Conservation (phyloP, 139 green algal genomes). For the Chlorella sp. region DNA sequence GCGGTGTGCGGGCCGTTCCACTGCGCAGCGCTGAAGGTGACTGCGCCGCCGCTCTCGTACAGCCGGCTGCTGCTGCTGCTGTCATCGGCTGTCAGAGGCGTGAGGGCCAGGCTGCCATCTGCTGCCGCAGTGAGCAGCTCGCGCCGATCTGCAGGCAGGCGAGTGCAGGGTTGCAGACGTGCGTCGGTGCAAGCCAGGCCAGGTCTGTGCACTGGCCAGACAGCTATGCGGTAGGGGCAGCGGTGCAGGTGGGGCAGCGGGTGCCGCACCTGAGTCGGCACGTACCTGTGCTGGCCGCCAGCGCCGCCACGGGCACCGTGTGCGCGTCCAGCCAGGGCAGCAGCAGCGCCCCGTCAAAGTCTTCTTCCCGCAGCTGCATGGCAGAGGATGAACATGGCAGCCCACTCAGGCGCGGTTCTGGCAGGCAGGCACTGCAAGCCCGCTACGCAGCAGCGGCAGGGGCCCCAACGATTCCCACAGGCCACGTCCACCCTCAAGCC, state of each 20-base stretch:
- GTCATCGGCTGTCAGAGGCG: background rate
- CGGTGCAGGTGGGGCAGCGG: background rate
- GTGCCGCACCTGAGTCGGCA: background rate
- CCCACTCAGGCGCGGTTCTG: too few relatives aligned
- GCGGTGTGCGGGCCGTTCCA: slow-evolving; percentile 12
- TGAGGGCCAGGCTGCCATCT: slow-evolving; percentile 25
- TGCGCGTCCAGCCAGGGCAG: slow-evolving; percentile 29
- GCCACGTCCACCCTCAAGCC: background rate
- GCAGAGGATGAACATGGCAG: too few relatives aligned
- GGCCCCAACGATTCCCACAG: too few relatives aligned
- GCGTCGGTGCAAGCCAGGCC: background rate
- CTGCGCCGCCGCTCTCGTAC: background rate
- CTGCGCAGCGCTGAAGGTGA: background rate
- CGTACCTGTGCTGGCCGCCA: slow-evolving; percentile 18
- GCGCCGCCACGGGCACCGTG: background rate
- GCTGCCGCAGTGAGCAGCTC: slow-evolving; percentile 1
- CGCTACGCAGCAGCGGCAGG: too few relatives aligned
- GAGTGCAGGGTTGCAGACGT: background rate
- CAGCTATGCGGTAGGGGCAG: background rate
- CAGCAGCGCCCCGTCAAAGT: slow-evolving; percentile 29
- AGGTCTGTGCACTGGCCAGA: background rate
- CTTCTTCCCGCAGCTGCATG: slow-evolving; percentile 21
- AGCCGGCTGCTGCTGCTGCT: background rate
- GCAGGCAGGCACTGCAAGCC: too few relatives aligned
- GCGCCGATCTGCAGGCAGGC: background rate